Percentiles rank a stretch among this genome's conserved stretches.
Conservation (phyloP, 768 basidiomycete genomes). For the Lactarius sanguifluus region DNA sequence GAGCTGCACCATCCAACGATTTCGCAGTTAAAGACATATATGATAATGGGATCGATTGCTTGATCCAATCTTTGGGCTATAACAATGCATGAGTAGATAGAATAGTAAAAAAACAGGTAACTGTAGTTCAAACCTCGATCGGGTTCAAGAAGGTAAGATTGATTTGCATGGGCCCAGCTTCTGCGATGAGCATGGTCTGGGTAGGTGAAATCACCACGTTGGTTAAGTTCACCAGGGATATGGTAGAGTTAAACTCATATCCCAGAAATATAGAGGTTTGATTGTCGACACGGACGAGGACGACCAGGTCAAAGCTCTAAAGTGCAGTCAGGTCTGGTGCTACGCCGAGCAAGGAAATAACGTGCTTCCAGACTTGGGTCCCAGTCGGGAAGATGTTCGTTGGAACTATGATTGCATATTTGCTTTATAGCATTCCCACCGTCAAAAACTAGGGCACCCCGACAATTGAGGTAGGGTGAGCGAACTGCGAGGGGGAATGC, state of each 20-base stretch:
- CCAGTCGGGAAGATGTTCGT: no score
- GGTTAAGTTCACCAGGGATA: constrained; percentile 23
- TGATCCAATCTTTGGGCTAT: no score
- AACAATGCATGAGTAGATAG: no score
- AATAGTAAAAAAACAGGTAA: neutral
- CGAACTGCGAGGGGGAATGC: constrained; percentile 33
- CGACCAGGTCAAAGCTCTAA: constrained; percentile 15
- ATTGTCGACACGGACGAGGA: constrained; percentile 20
- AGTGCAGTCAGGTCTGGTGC: neutral
- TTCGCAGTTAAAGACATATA: no score
- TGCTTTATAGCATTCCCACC: no score
- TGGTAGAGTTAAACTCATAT: no score
- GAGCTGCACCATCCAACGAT: no score
- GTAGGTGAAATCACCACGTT: constrained; percentile 39
- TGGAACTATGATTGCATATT: no score
- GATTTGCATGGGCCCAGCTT: constrained; percentile 39
- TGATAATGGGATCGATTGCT: no score
- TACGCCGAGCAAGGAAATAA: no score
- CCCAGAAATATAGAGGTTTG: constrained; percentile 28
- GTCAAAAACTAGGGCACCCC: constrained; percentile 6
- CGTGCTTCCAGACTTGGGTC: no score
- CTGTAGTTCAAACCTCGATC: constrained; percentile 35
- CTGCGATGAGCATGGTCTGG: constrained; percentile 35
- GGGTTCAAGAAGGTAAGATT: constrained; percentile 42
- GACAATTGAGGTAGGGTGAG: constrained; percentile 33